Base-by-base conservation (phyloP, 1,139 yeast genomes). In the Trichomonascaceae sp. region DNA sequence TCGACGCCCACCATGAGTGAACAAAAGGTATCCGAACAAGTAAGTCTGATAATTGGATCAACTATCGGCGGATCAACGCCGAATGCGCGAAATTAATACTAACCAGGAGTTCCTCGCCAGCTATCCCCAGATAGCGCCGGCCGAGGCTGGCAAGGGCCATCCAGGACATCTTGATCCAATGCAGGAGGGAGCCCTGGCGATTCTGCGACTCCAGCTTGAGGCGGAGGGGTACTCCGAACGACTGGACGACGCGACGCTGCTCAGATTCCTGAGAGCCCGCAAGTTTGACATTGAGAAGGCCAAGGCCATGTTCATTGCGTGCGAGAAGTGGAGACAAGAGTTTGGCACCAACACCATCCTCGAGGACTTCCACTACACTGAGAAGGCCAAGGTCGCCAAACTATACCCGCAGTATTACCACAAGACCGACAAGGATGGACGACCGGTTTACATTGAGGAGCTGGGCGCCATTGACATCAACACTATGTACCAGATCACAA, bases 381-480 rank as follows among this genome's bases (percentile, higher is more conserved):
- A 89, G 64, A 89, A 89, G 65, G 79, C 93, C 18, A 60, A 75
- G 41, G 95, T 87, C 43, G 95, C 94, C 42, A 70, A 73, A 55
- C 78, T 68, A 62, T 89, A 89, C 59, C 98, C 98, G 22, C 96
- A 87, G 62, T 89, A 87, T 62, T 89, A 89, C 62, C 97, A 89
- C 65, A 87, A 89, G 67, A 82, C 89, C 30, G 98, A 89, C 59
- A 82, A 71, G 52, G 98, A 89, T 43, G 98, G 98, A 32, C 78
- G 98, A 52, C 98, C 98, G 3, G 78, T 85, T 35, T 89, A 89
- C 62, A 70, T 78, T 49, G 98, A 89, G 65, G 95, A 89, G 57
- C 70, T 89, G 46, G 98, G 98, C 37, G 65, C 76, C 37, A 95
- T 89, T 42, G 82, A 87, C 61, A 69, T 89, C 57, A 68, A 74